Conservation (phyloP, 2,329 filamentous ascomycete genomes). For the Mycogone perniciosa region DNA sequence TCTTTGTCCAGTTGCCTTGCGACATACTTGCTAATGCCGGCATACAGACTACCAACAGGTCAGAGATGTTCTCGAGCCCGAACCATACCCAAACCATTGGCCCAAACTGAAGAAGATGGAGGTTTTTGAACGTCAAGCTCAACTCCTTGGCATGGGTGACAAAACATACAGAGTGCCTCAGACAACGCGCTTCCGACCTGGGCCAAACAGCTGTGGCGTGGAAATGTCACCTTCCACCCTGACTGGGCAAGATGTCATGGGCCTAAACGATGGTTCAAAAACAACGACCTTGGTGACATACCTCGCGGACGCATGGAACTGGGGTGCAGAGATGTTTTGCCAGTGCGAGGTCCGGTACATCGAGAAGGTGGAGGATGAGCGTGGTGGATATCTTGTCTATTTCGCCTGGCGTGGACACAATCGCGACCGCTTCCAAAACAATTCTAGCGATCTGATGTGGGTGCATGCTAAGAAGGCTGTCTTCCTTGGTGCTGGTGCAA, state of each 20-base stretch:
- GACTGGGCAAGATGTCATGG: conserved; percentile 57
- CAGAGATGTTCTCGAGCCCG: conserved; percentile 50
- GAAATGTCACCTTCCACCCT: conserved; percentile 54
- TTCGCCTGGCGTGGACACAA: conserved; percentile 58
- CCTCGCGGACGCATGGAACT: conserved; percentile 63
- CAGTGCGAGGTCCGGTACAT: conserved; percentile 60
- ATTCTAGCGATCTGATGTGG: conserved; percentile 59
- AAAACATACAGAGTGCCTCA: conserved; percentile 53
- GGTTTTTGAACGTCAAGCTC: conserved; percentile 51
- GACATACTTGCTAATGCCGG: background rate
- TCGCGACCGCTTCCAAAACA: conserved; percentile 44
- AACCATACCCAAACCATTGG: conserved; percentile 51
- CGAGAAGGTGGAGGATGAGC: conserved; percentile 39
- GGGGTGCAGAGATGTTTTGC: conserved; percentile 66
- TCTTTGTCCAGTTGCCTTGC: background rate
- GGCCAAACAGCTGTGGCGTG: conserved; percentile 57
- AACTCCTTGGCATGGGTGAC: conserved; percentile 41
- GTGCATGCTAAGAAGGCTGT: conserved; percentile 59
- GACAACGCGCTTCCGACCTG: conserved; percentile 57
- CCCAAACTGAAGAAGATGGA: conserved; percentile 52
- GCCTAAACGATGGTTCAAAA: conserved; percentile 62
- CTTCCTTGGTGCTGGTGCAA: conserved; percentile 58
- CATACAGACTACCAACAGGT: conserved; percentile 52
- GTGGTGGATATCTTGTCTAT: conserved; percentile 54
- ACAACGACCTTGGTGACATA: conserved; percentile 61